Evolutionary conservation across 2,329 filamentous ascomycete genomes (phyloP).

Genomic region (Verticillium klebahnii): DNA sequence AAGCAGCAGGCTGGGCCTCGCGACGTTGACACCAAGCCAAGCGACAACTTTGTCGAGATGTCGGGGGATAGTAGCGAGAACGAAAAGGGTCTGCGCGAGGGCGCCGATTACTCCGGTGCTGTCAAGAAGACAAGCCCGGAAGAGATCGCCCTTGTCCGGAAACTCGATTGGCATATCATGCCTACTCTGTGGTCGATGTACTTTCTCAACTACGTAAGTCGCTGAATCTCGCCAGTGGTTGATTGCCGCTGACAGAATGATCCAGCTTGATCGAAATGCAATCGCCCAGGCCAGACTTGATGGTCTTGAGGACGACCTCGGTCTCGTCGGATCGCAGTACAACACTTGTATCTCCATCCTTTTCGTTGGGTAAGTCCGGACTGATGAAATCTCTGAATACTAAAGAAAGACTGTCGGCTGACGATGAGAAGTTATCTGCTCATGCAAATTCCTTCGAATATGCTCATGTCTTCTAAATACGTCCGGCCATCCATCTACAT

Average conservation of each 20-base stretch:
- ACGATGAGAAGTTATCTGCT: constrained; percentile 34
- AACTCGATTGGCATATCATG: constrained; percentile 31
- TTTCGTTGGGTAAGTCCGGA: constrained; percentile 32
- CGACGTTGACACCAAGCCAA: constrained; percentile 18
- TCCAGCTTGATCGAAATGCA: constrained; percentile 30
- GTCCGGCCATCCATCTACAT: constrained; percentile 48
- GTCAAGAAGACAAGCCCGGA: constrained; percentile 24
- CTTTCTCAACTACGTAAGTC: constrained; percentile 29
- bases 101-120: constrained; percentile 28
- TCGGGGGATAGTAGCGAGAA: constrained; percentile 13
- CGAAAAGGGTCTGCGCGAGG: constrained; percentile 7
- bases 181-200: constrained; percentile 37
- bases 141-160: constrained; percentile 31
- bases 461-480: constrained; percentile 34
- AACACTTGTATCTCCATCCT: constrained; percentile 43
- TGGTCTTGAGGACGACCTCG: constrained; percentile 46
- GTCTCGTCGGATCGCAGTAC: constrained; percentile 42
- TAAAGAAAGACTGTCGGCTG: not conserved
- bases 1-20: not conserved
- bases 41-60: constrained; percentile 18
- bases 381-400: not conserved
- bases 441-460: constrained; percentile 41
- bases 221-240: constrained; percentile 25
- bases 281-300: constrained; percentile 53
- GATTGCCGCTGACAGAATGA: constrained; percentile 8